Percentiles rank a stretch among this genome's conserved stretches.
phyloP scores from a whole-genome alignment of 768 basidiomycete species.

The Arthromyces matolae region DNA sequence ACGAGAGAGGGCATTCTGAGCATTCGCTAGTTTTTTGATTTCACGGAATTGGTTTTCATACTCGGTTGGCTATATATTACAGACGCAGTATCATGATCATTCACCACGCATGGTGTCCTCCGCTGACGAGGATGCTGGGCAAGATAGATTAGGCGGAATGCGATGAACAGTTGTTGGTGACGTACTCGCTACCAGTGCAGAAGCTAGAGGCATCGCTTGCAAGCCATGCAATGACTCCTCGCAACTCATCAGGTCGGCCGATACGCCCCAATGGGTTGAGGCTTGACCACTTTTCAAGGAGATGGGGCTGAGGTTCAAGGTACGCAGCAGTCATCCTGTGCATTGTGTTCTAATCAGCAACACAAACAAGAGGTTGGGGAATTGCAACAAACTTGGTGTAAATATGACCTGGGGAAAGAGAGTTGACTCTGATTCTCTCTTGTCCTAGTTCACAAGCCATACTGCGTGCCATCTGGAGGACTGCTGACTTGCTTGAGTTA shows the following conservation, averaged over 20 bases:
- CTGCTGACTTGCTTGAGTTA: slow-evolving; percentile 74
- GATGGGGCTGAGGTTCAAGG: slow-evolving; percentile 59
- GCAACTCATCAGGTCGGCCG: slow-evolving; percentile 67
- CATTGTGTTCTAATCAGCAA: neutral
- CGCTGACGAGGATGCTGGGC: slow-evolving; percentile 54
- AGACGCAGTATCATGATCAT: neutral
- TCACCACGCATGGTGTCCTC: slow-evolving; percentile 65
- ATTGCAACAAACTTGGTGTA: slow-evolving; percentile 53
- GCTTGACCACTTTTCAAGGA: slow-evolving; percentile 63
- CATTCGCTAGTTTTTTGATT: slow-evolving; percentile 27
- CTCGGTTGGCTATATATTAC: neutral
- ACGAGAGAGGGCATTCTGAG: slow-evolving; percentile 48
- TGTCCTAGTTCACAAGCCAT: slow-evolving; percentile 78
- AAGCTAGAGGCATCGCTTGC: slow-evolving; percentile 74
- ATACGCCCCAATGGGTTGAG: slow-evolving; percentile 70
- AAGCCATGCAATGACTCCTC: slow-evolving; percentile 69
- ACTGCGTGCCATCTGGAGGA: slow-evolving; percentile 76
- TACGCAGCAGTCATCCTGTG: slow-evolving; percentile 72
- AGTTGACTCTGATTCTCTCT: slow-evolving; percentile 67
- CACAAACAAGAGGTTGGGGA: neutral
- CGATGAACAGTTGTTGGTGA: slow-evolving; percentile 12
- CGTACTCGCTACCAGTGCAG: slow-evolving; percentile 81
- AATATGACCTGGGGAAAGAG: slow-evolving; percentile 74
- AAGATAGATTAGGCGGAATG: neutral
- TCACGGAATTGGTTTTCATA: neutral